Conservation (phyloP, 257 asterid genomes). For the Fraxinus excelsior region DNA sequence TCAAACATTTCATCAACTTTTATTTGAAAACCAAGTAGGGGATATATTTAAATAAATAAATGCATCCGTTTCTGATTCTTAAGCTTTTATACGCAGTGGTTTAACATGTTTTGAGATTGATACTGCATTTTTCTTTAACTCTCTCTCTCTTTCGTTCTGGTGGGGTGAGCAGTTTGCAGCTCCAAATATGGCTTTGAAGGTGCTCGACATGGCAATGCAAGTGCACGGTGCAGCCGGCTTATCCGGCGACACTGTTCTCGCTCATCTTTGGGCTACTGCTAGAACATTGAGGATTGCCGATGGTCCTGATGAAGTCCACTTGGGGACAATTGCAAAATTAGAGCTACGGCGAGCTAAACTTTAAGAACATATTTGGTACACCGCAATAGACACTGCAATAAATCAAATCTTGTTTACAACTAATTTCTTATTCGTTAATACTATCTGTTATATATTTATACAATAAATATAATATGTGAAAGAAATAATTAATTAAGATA, state of each 20-base stretch:
- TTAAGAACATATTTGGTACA: conserved; percentile 27
- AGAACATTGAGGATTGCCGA: conserved; percentile 90
- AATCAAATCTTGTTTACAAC: not conserved
- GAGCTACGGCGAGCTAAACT: conserved; percentile 82
- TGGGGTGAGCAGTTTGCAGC: conserved; percentile 69
- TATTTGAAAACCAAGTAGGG: too few species aligned
- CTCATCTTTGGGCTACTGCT: conserved; percentile 89
- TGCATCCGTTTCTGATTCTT: not conserved
- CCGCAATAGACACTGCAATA: too few species aligned
- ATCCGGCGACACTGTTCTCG: conserved; percentile 80
- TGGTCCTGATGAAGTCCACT: conserved; percentile 97
- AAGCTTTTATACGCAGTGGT: not conserved
- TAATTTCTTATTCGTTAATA: not conserved
- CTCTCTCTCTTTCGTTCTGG: not conserved
- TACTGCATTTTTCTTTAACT: not conserved
- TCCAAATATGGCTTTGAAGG: conserved; percentile 88
- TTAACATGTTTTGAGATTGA: not conserved
- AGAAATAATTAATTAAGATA: too few species aligned
- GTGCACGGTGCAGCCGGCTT: conserved; percentile 97
- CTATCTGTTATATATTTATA: too few species aligned
- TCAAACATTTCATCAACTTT: too few species aligned
- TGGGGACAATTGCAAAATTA: conserved; percentile 81
- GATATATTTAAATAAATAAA: not conserved
- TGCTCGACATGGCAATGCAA: conserved; percentile 93
- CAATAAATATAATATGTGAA: too few species aligned